phyloP scores from a whole-genome alignment of 768 basidiomycete genomes.

The Mrakia hoshinonis region DNA sequence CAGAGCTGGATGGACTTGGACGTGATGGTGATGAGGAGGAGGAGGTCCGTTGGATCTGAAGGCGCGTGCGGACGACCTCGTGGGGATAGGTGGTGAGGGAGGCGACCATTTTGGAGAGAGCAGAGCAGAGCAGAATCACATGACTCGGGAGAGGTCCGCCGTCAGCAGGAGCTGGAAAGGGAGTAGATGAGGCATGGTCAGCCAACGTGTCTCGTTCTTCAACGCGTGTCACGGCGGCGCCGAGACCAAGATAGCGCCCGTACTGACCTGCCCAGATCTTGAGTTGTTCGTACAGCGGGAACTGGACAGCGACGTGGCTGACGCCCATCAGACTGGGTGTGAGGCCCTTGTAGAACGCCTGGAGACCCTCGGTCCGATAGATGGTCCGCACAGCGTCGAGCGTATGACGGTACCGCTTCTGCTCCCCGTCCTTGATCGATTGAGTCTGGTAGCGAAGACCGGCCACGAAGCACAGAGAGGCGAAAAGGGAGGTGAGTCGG shows the following conservation, averaged over 20 bases:
- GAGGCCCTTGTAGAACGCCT: conserved; percentile 89
- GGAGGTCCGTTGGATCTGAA: conserved; percentile 57
- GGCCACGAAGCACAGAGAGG: not conserved
- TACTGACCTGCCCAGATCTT: conserved; percentile 76
- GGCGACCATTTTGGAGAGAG: conserved; percentile 91
- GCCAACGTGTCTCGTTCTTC: too few relatives aligned
- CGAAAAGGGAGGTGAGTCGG: not conserved
- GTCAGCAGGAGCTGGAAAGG: conserved; percentile 36
- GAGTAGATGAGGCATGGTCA: not conserved
- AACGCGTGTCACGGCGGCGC: too few relatives aligned
- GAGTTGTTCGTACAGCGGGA: conserved; percentile 88
- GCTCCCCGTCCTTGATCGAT: conserved; percentile 52
- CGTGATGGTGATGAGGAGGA: conserved; percentile 10
- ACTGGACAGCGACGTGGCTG: conserved; percentile 90
- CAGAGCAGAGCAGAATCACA: conserved; percentile 78
- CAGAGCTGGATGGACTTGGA: conserved; percentile 1
- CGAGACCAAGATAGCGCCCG: too few relatives aligned
- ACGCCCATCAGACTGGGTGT: conserved; percentile 90
- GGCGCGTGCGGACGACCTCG: conserved; percentile 93
- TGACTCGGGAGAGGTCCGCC: conserved; percentile 47
- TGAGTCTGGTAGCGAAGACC: conserved; percentile 56
- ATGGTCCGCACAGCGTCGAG: conserved; percentile 82
- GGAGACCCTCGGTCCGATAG: conserved; percentile 74
- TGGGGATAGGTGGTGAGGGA: conserved; percentile 94
- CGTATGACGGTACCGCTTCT: conserved; percentile 70